A percentile compares a stretch with the other conserved stretches of the same genome.
These are phyloP conservation scores for Lepiota brunneoincarnata DNA, from an alignment of 768 basidiomycete genomes.

Conservation along the genomic window DNA sequence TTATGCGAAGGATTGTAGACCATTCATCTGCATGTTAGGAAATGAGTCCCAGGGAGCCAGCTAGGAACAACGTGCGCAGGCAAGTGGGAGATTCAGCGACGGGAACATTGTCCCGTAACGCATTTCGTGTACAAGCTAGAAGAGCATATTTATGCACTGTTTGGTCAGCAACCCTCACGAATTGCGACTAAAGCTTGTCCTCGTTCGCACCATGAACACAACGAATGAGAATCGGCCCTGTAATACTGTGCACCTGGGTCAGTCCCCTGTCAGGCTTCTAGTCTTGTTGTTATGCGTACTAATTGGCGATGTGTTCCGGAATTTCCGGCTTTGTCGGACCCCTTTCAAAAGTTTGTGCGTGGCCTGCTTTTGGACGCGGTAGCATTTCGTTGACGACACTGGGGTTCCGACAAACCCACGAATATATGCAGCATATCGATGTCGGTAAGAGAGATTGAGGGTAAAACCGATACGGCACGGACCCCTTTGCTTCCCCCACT, in stretches of 20 bases:
- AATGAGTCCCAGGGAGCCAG: conserved; percentile 64
- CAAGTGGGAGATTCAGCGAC: conserved; percentile 1
- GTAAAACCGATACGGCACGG: not conserved
- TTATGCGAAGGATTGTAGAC: too few relatives aligned
- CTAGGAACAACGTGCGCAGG: conserved; percentile 56
- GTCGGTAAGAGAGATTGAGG: not conserved
- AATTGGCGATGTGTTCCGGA: conserved; percentile 16
- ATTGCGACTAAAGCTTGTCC: conserved; percentile 46
- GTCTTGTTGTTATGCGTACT: not conserved
- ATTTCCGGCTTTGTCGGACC: conserved; percentile 46
- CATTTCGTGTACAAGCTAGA: conserved; percentile 35
- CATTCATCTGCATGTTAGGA: too few relatives aligned
- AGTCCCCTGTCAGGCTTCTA: not conserved
- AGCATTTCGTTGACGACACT: conserved; percentile 37
- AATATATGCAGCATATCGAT: conserved; percentile 48
- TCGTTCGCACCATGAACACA: conserved; percentile 48
- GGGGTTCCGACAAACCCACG: conserved; percentile 46
- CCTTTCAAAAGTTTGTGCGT: conserved; percentile 45
- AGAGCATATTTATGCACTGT: conserved; percentile 52
- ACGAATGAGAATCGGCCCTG: conserved; percentile 49
- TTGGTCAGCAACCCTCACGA: conserved; percentile 46
- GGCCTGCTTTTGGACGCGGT: conserved; percentile 41
- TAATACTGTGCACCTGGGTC: conserved; percentile 29
- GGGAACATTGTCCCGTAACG: conserved; percentile 1
- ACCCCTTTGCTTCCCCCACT: conserved; percentile 33